These are phyloP conservation scores for Saccharomycopsis malanga DNA, from an alignment of 805 yeast species.

Conservation along the genomic window DNA sequence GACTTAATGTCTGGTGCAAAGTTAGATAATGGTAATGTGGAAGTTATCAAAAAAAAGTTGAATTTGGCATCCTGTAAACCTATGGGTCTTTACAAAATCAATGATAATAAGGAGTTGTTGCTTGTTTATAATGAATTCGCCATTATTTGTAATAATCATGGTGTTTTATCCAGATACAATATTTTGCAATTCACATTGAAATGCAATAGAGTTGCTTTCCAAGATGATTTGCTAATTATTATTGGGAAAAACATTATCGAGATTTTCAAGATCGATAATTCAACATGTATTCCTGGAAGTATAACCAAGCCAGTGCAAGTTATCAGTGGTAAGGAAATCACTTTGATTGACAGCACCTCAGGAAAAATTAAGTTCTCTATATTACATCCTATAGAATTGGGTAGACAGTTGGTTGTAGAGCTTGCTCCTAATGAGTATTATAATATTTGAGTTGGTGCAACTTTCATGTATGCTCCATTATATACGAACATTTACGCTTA, in stretches of 20 bases:
- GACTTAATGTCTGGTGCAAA: constrained; percentile 18
- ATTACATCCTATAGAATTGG: constrained; percentile 60
- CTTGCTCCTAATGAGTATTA: constrained; percentile 17
- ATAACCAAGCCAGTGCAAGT: constrained; percentile 55
- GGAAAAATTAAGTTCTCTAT: constrained; percentile 37
- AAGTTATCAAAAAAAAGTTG: constrained; percentile 35
- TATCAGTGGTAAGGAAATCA: constrained; percentile 59
- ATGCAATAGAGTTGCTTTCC: constrained; percentile 35
- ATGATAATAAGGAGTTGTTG: constrained; percentile 45
- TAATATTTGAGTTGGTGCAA: too few relatives aligned
- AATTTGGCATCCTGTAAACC: constrained; percentile 38
- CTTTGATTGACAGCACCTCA: constrained; percentile 33
- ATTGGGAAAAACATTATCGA: constrained; percentile 65
- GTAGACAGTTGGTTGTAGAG: constrained; percentile 50
- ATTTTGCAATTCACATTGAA: constrained; percentile 37
- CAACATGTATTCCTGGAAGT: constrained; percentile 27
- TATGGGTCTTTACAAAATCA: constrained; percentile 56
- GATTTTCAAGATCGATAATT: constrained; percentile 51
- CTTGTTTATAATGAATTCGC: constrained; percentile 68
- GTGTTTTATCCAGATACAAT: constrained; percentile 40
- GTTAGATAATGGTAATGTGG: constrained; percentile 25
- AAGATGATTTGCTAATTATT: constrained; percentile 43
- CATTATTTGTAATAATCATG: constrained; percentile 53
- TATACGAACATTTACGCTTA: too few relatives aligned
- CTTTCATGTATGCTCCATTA: too few relatives aligned